Percentiles rank a stretch among this genome's conserved stretches.
These are phyloP conservation scores for Diatrype stigma DNA, from an alignment of 2,329 filamentous ascomycete genomes.

Conservation along the genomic window DNA sequence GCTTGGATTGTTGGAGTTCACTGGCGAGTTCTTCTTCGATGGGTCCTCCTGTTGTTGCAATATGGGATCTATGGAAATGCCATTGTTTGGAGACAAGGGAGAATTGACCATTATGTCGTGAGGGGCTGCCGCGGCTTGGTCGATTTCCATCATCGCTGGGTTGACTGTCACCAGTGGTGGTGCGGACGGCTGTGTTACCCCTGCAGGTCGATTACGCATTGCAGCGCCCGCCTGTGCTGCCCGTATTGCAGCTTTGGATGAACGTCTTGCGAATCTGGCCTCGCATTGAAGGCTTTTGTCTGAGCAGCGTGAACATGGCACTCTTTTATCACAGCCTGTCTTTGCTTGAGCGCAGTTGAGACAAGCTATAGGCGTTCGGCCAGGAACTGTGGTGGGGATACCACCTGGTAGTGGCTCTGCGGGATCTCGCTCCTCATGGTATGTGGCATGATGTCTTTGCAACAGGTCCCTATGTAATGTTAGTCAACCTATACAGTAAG, in stretches of 20 bases:
- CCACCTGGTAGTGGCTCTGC: conserved; percentile 41
- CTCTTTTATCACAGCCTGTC: conserved; percentile 47
- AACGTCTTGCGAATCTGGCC: conserved; percentile 46
- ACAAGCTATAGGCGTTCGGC: conserved; percentile 43
- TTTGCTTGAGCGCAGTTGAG: conserved; percentile 47
- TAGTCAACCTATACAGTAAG: conserved; percentile 12
- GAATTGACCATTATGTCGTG: conserved; percentile 21
- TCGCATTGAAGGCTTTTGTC: conserved; percentile 46
- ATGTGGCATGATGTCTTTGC: conserved; percentile 46
- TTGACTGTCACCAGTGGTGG: conserved; percentile 23
- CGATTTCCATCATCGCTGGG: conserved; percentile 35
- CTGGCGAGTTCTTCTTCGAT: conserved; percentile 26
- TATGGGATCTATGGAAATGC: conserved; percentile 27
- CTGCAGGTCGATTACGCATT: conserved; percentile 12
- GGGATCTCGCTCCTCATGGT: conserved; percentile 45
- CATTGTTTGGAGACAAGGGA: conserved; percentile 24
- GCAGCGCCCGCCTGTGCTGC: conserved; percentile 37
- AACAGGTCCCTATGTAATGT: conserved; percentile 40
- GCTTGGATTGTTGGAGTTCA: conserved; percentile 31
- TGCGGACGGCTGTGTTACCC: conserved; percentile 16
- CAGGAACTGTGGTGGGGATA: conserved; percentile 36
- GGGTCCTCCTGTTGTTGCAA: conserved; percentile 24
- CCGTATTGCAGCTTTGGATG: conserved; percentile 43
- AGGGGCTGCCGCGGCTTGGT: conserved; percentile 20
- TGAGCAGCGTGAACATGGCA: conserved; percentile 44